phyloP scores from a whole-genome alignment of 2,329 filamentous ascomycete species.

The Celoporthe dispersa region DNA sequence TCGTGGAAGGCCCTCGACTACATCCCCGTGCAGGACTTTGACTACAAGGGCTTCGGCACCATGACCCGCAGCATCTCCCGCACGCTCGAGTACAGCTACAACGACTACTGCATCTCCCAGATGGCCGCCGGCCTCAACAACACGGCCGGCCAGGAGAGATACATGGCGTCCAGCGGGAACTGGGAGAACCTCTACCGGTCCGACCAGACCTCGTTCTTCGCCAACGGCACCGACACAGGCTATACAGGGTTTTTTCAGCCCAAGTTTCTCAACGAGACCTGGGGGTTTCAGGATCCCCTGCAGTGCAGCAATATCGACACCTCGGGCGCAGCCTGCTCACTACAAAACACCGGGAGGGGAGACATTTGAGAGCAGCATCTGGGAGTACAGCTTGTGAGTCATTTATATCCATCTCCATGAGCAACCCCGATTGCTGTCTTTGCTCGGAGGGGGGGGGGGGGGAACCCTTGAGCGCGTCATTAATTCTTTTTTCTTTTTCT shows the following conservation, averaged over 20 bases:
- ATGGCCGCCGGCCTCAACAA: slow-evolving; percentile 63
- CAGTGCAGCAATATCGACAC: slow-evolving; percentile 61
- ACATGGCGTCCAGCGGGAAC: slow-evolving; percentile 61
- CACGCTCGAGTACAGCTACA: slow-evolving; percentile 78
- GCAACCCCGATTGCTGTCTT: too few relatives aligned
- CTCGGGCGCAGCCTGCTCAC: slow-evolving; percentile 58
- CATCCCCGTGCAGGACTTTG: slow-evolving; percentile 71
- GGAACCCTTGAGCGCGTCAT: too few relatives aligned
- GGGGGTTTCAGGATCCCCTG: slow-evolving; percentile 70
- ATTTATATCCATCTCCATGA: not conserved
- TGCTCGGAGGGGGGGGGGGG: too few relatives aligned
- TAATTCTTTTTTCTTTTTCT: too few relatives aligned
- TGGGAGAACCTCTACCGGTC: slow-evolving; percentile 70
- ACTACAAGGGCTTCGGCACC: slow-evolving; percentile 68
- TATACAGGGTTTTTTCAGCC: slow-evolving; percentile 75
- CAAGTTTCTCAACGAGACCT: slow-evolving; percentile 68
- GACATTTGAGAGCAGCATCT: slow-evolving; percentile 73
- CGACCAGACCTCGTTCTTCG: slow-evolving; percentile 59
- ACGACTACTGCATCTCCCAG: slow-evolving; percentile 71
- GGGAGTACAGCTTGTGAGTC: slow-evolving; percentile 72
- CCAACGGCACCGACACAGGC: slow-evolving; percentile 58
- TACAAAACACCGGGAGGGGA: slow-evolving; percentile 66
- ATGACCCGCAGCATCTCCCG: slow-evolving; percentile 73
- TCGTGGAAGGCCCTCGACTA: slow-evolving; percentile 75
- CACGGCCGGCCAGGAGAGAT: slow-evolving; percentile 61